Base-by-base conservation (phyloP, 371 early-diverging fungal genomes). In the Enterospora canceri region DNA sequence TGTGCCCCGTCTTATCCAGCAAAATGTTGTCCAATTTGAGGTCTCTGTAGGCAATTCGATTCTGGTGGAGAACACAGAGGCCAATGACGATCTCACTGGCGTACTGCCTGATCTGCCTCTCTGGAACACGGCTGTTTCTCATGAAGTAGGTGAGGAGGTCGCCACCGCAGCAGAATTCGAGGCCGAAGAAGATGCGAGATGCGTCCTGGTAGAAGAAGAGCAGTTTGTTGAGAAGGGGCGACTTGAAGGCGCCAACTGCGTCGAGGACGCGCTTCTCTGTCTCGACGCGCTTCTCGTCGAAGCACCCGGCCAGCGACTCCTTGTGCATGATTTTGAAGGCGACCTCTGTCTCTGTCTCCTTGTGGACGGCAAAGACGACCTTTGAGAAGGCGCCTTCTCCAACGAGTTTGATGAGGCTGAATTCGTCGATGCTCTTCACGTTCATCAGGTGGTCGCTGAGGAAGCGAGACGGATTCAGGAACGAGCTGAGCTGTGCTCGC, bases 251-350 rank as follows among this genome's bases (percentile, higher is more conserved):
- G 74, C 87, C 90, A 34, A 91, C 91, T 12, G 86, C 82, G 72
- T 86, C 84, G 79, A 94, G 87, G 5, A 92, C 87, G 26, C 88
- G 86, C 76, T 91, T 91, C 81, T 95, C 95, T 2, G 87, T 85
- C 29, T 88, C 84, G 3, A 90, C 84, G 79, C 88, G 87, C 51
- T 80, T 82, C 29, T 91, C 85, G 77, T 92, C 91, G 78, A 92
- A 91, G 71, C 86, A 85, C 67, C 90, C 86, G 65, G 90, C 84
- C 58, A 93, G 88, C 56, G 86, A 87, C 66, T 90, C 86, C 80
- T 97, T 97, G 79, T 92, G 93, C 40, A 97, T 76, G 35, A 91
- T 89, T 82, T 97, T 97, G 78, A 97, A 88, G 2, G 95, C 96
- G 71, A 89, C 90, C 1, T 31, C 3, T 32, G 86, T 81, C 57